Evolutionary conservation across 768 basidiomycete species (phyloP).

Genomic region (Stropharia rugosoannulata): DNA sequence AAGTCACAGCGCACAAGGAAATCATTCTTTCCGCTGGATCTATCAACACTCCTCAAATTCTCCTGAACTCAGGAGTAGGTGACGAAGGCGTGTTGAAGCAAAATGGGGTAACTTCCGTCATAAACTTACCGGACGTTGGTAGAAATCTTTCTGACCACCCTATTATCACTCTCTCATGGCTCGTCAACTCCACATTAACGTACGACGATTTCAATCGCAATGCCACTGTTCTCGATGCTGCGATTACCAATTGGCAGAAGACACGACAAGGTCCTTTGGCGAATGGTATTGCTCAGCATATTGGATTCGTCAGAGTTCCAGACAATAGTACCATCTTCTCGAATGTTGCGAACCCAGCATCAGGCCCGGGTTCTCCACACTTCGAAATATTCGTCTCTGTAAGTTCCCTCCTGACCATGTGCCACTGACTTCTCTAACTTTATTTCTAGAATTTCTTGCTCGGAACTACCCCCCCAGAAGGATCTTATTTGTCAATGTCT

Average conservation of each 20-base stretch:
- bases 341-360: constrained; percentile 22
- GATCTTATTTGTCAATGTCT: constrained; percentile 18
- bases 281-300: constrained; percentile 12
- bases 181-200: constrained; percentile 21
- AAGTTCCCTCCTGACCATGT: not conserved
- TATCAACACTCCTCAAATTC: constrained; percentile 30
- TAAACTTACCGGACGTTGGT: constrained; percentile 7
- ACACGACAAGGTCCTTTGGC: constrained; percentile 25
- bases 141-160: constrained; percentile 15
- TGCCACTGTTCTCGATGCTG: constrained; percentile 9
- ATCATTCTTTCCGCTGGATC: constrained; percentile 34
- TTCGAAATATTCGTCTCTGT: constrained; percentile 30
- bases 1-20: constrained; percentile 27
- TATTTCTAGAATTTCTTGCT: constrained; percentile 6
- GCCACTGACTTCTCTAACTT: not conserved
- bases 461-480: constrained; percentile 7
- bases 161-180: constrained; percentile 16
- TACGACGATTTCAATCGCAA: constrained; percentile 18
- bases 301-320: constrained; percentile 24
- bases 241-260: constrained; percentile 24
- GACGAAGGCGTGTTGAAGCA: constrained; percentile 12
- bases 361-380: constrained; percentile 28
- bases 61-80: constrained; percentile 34
- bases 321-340: constrained; percentile 17
- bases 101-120: constrained; percentile 19